These are phyloP conservation scores for Pleodorina starrii DNA, from an alignment of 139 green algal genomes.

Conservation along the genomic window DNA sequence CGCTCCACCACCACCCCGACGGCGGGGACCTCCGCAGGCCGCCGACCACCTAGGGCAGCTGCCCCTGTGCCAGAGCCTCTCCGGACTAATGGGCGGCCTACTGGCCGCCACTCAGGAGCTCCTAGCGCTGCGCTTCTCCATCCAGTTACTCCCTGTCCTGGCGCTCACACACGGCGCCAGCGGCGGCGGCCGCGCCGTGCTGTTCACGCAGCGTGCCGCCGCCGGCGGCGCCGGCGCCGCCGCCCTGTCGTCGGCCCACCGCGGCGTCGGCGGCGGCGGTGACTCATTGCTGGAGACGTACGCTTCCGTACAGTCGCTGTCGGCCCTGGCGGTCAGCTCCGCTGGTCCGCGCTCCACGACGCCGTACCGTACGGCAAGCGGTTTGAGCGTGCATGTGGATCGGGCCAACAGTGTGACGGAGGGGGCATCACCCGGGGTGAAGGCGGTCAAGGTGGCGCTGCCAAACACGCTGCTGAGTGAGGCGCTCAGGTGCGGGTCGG, in stretches of 20 bases:
- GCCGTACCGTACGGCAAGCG: neutral
- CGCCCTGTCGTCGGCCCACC: neutral
- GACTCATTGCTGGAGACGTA: conserved; percentile 7
- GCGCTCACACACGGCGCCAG: neutral
- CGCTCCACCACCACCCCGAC: no score
- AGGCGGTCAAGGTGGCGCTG: neutral
- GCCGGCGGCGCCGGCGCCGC: neutral
- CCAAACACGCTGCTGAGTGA: conserved; percentile 6
- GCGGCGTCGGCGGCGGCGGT: no score
- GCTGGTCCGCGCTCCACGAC: neutral
- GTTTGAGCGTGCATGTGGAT: neutral
- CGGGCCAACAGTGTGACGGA: neutral
- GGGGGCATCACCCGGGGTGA: neutral
- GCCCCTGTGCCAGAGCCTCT: neutral
- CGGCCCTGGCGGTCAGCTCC: neutral
- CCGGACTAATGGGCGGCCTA: neutral
- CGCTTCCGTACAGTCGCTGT: neutral
- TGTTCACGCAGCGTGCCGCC: neutral
- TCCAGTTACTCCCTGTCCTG: neutral
- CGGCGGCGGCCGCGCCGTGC: neutral
- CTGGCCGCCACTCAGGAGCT: conserved; percentile 1
- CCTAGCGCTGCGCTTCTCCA: neutral
- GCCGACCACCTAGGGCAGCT: neutral
- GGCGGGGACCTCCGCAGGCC: neutral
- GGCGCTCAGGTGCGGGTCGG: neutral